Evolutionary conservation across 2,329 filamentous ascomycete species (phyloP), one percentile per base, ranked within the genome.

Genomic region (Phaeosphaeria sp.): DNA sequence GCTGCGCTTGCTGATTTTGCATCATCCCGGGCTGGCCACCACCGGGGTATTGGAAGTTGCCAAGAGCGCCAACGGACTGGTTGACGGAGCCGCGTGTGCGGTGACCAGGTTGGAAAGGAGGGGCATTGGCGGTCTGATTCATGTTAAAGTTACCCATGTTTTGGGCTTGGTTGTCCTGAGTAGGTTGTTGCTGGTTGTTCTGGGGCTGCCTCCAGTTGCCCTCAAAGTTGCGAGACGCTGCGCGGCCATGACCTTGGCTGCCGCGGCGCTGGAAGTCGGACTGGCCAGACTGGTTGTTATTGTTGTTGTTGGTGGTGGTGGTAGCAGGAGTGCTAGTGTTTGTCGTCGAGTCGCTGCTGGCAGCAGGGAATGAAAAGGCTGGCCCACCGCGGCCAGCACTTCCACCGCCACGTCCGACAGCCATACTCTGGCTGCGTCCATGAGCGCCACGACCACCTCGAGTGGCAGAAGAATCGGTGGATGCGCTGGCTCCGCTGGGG

Each of bases 171-270:
- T 74, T 77, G 50, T 82, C 79, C 57, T 77, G 76, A 39, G 72
- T 84, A 64, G 85, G 83, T 65, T 75, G 72, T 70, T 84, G 84
- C 67, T 67, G 66, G 50, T 59, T 65, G 51, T 78, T 80, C 67
- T 86, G 86, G 67, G 91, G 93, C 72, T 93, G 96, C 71, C 95
- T 91, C 95, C 95, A 99, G 80, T 99, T 99, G 71, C 93, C 89
- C 67, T 99, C 95, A 73, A 98, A 98, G 80, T 98, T 99, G 63
- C 95, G 89, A 22, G 95, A 99, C 11, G 87, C 87, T 30, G 89
- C 90, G 61, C 95, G 88, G 63, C 87, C 89, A 76, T 99, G 95
- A 55, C 92, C 90, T 65, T 87, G 85, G 69, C 90, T 91, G 68
- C 90, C 89, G 67, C 92, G 90, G 60, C 91, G 89, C 67, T 88